Evolutionary conservation across 805 yeast genomes (phyloP).

Genomic region (Kuraishia ogatae): DNA sequence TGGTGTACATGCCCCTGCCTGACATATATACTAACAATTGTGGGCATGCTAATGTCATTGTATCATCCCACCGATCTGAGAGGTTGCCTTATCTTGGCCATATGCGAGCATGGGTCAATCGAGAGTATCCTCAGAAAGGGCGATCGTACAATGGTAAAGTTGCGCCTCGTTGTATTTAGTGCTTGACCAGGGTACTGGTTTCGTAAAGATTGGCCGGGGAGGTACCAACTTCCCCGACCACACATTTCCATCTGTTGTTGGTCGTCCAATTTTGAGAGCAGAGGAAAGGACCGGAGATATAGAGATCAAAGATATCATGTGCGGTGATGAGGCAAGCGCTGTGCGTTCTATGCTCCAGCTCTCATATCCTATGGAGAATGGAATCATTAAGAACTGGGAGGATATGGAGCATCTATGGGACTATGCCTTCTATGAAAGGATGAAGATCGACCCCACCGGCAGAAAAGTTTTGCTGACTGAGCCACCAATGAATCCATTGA

Average conservation of each 20-base stretch:
- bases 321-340: slow-evolving; percentile 91
- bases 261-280: slow-evolving; percentile 93
- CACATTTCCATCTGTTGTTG: slow-evolving; percentile 95
- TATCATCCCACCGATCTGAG: neutral
- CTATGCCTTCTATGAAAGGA: slow-evolving; percentile 87
- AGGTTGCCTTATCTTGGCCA: neutral
- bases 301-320: slow-evolving; percentile 93
- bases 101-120: neutral
- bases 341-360: slow-evolving; percentile 86
- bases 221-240: slow-evolving; percentile 96
- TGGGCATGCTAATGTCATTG: neutral
- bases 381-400: slow-evolving; percentile 95
- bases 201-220: slow-evolving; percentile 93
- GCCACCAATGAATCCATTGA: slow-evolving; percentile 95
- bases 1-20: neutral
- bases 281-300: slow-evolving; percentile 78
- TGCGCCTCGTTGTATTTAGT: slow-evolving; percentile 34
- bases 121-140: neutral
- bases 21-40: neutral
- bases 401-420: slow-evolving; percentile 99
- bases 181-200: slow-evolving; percentile 98
- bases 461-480: slow-evolving; percentile 85
- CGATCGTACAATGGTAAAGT: neutral
- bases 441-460: slow-evolving; percentile 69
- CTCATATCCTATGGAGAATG: slow-evolving; percentile 98